Conservation (phyloP, 2,329 filamentous ascomycete genomes). For the Colletotrichum magnum region DNA sequence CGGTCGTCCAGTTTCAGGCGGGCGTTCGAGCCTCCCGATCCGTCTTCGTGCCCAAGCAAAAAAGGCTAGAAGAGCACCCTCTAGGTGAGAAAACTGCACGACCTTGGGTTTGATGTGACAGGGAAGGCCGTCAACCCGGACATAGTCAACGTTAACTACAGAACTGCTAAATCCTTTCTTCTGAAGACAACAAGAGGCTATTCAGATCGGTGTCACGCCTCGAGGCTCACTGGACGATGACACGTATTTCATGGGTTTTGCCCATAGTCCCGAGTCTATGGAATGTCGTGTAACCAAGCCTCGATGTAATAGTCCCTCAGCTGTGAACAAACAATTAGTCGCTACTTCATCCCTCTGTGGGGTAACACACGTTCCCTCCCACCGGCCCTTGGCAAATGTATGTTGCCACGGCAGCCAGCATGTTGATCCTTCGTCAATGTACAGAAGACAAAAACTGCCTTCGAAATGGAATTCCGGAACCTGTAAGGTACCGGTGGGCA, state of each 20-base stretch:
- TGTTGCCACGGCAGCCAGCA: conserved; percentile 7
- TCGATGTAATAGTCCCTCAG: not conserved
- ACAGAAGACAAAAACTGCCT: not conserved
- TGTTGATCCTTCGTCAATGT: not conserved
- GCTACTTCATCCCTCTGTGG: conserved; percentile 13
- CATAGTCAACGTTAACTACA: not conserved
- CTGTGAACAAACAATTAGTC: conserved; percentile 2
- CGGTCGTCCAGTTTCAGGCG: conserved; percentile 16
- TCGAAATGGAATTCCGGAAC: not conserved
- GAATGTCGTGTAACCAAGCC: not conserved
- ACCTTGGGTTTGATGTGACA: not conserved
- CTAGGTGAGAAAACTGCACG: not conserved
- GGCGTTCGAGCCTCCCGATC: conserved; percentile 15
- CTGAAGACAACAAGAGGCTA: too few species aligned
- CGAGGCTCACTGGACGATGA: too few species aligned
- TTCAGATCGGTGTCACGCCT: too few species aligned
- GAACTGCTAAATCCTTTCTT: too few species aligned
- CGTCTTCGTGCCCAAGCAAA: not conserved
- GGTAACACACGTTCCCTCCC: conserved; percentile 16
- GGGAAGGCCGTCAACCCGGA: not conserved
- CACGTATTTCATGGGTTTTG: too few species aligned
- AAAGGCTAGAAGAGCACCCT: not conserved
- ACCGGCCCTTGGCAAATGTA: conserved; percentile 25
- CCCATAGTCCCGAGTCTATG: not conserved
- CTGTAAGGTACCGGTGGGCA: too few species aligned